These are phyloP conservation scores for Fraxinus quadrangulata DNA, from an alignment of 257 asterid species.

Conservation along the genomic window DNA sequence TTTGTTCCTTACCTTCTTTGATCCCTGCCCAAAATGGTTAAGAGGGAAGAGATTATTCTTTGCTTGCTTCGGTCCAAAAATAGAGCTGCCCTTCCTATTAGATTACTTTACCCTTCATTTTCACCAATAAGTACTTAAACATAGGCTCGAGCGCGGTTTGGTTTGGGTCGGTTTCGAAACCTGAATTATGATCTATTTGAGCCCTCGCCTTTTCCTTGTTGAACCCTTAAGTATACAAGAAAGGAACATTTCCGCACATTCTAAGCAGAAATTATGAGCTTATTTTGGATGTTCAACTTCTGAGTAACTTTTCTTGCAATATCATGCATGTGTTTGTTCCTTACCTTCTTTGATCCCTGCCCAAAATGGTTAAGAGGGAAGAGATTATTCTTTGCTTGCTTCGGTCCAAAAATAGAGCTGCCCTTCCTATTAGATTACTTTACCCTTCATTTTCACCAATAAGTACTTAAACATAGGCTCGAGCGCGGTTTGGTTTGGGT, in stretches of 20 bases:
- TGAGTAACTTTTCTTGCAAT: conserved; percentile 31
- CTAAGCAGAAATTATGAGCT: too few species aligned
- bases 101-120: neutral
- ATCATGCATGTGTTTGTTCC: conserved; percentile 26
- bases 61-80: conserved; percentile 10
- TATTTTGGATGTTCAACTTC: neutral
- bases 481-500: too few species aligned
- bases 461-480: neutral
- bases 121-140: neutral
- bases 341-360: conserved; percentile 14
- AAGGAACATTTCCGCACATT: neutral
- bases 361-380: conserved; percentile 1
- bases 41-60: conserved; percentile 21
- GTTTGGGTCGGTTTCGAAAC: too few species aligned
- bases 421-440: neutral
- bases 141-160: too few species aligned
- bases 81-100: neutral
- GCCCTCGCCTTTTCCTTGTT: conserved; percentile 34
- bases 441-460: neutral
- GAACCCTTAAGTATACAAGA: conserved; percentile 29
- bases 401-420: too few species aligned
- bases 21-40: neutral
- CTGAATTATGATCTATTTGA: too few species aligned
- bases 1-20: conserved; percentile 28
- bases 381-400: conserved; percentile 28